Evolutionary conservation across 164 flowering plant species (phyloP).

Genomic region (Cinnamomum micranthum): DNA sequence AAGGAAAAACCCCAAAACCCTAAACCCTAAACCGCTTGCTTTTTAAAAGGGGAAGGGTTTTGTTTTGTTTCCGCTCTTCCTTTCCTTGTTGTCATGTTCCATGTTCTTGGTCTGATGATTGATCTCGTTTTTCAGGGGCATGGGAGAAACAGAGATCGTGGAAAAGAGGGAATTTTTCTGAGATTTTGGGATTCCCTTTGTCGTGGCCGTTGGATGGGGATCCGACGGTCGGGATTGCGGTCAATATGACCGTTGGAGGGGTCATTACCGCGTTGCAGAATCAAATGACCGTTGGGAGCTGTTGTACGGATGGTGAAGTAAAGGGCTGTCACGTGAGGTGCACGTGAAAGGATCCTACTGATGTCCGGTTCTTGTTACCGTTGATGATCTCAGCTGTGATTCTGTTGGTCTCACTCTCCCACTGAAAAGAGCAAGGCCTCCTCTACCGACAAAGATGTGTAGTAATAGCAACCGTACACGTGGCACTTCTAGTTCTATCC

Average conservation of each 20-base stretch:
- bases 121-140: conserved; percentile 24
- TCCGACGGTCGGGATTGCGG: conserved; percentile 38
- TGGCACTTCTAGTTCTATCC: neutral
- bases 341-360: conserved; percentile 4
- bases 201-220: conserved; percentile 41
- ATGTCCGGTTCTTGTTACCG: neutral
- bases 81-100: conserved; percentile 13
- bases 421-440: neutral
- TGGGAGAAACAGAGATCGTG: conserved; percentile 10
- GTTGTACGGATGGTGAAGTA: conserved; percentile 29
- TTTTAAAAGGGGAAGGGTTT: conserved; percentile 11
- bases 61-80: neutral
- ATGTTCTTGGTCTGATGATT: conserved; percentile 18
- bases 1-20: conserved; percentile 11
- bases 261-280: neutral
- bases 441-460: neutral
- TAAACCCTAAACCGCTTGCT: neutral
- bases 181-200: conserved; percentile 8
- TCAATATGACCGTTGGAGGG: conserved; percentile 65
- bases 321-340: conserved; percentile 26
- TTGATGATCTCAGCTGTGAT: neutral
- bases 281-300: conserved; percentile 21
- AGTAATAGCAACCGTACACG: neutral
- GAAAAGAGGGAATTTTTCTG: conserved; percentile 17
- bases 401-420: neutral